A percentile compares a stretch with the other conserved stretches of the same genome.
phyloP scores from a whole-genome alignment of 2,329 filamentous ascomycete genomes.

The Hymenoscyphus infarciens region DNA sequence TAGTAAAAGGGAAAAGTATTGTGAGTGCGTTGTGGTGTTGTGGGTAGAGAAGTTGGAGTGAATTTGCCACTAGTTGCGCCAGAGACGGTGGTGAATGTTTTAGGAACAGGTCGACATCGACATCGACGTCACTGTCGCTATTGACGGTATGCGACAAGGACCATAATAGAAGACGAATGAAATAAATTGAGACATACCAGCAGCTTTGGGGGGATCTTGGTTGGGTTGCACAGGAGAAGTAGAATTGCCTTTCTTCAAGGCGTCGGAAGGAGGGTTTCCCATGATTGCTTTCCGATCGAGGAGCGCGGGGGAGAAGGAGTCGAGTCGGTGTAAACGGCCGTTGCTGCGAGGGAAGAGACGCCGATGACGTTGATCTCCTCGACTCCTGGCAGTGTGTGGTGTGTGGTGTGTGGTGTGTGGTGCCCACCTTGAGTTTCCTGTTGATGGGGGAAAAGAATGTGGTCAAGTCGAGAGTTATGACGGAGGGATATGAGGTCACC shows the following conservation, averaged over 20 bases:
- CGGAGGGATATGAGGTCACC: conserved; percentile 2
- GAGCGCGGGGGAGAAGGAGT: conserved; percentile 8
- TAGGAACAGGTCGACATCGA: neutral
- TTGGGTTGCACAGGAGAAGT: conserved; percentile 29
- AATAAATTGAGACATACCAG: conserved; percentile 23
- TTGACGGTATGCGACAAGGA: neutral
- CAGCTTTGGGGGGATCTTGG: conserved; percentile 18
- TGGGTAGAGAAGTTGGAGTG: neutral
- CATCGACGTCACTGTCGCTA: neutral
- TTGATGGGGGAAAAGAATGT: neutral
- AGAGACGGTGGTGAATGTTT: neutral
- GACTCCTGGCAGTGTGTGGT: neutral
- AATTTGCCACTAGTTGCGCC: neutral
- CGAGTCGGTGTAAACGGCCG: conserved; percentile 12
- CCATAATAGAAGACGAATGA: neutral
- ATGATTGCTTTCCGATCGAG: conserved; percentile 23
- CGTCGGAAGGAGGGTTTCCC: conserved; percentile 27
- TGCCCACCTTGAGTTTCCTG: neutral
- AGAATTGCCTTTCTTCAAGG: conserved; percentile 25
- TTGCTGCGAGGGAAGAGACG: conserved; percentile 7
- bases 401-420: too few relatives aligned
- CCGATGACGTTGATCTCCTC: neutral
- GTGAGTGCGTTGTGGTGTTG: neutral
- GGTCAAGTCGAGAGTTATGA: neutral
- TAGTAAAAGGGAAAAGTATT: neutral